Percentiles rank a stretch among this genome's conserved stretches.
Evolutionary conservation across 345 rosid species (phyloP).

Genomic region (Orychophragmus violaceus): DNA sequence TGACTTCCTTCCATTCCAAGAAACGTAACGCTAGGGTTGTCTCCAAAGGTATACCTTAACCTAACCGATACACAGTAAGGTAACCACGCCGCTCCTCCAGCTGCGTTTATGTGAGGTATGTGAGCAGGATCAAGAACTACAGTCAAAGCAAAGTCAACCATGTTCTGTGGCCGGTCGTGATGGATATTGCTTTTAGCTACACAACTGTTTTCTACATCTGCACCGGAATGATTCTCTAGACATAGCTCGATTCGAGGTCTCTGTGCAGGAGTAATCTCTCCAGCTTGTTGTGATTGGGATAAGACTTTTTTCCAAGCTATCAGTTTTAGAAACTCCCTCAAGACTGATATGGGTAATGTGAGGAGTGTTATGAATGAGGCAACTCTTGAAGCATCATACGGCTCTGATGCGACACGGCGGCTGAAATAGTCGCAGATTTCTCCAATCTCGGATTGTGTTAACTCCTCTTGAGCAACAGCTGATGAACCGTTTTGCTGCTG

Average conservation of each 20-base stretch:
- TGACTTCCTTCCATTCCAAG: constrained; percentile 98
- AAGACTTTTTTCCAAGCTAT: constrained; percentile 98
- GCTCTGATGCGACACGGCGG: constrained; percentile 96
- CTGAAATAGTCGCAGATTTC: constrained; percentile 98
- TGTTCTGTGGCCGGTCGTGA: constrained; percentile 71
- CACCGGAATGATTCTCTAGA: constrained; percentile 83
- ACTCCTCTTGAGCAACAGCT: constrained; percentile 69
- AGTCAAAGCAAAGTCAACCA: constrained; percentile 80
- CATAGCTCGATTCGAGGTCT: constrained; percentile 88
- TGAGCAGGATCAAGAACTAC: constrained; percentile 93
- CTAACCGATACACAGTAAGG: constrained; percentile 91
- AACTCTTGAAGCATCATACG: constrained; percentile 95
- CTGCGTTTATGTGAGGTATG: constrained; percentile 70
- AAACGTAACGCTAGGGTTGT: constrained; percentile 51
- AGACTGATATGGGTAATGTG: constrained; percentile 84
- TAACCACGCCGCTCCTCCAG: constrained; percentile 99
- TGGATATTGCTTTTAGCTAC: constrained; percentile 83
- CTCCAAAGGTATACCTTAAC: constrained; percentile 73
- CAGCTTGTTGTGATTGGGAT: constrained; percentile 69
- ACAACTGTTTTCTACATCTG: constrained; percentile 44
- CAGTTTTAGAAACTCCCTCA: constrained; percentile 86
- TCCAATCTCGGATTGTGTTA: constrained; percentile 76
- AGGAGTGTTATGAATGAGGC: constrained; percentile 99
- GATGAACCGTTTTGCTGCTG: constrained; percentile 67
- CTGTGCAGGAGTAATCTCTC: constrained; percentile 81